These are phyloP conservation scores for Sphaerosporella brunnea DNA, from an alignment of 495 filamentous ascomycete species.

Conservation along the genomic window DNA sequence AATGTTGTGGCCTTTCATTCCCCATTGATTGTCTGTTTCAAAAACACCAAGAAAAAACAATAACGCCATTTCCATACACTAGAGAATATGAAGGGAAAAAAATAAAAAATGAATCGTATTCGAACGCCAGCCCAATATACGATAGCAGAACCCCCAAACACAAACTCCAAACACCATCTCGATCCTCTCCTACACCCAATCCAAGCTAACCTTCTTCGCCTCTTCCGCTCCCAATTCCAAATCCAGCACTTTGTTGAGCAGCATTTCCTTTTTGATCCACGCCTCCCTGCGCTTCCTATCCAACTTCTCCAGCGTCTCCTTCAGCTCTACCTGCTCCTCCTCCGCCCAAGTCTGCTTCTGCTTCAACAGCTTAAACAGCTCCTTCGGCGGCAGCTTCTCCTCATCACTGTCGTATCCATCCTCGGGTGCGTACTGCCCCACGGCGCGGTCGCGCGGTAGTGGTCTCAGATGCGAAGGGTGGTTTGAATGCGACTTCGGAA, in stretches of 20 bases:
- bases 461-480: slow-evolving; percentile 23
- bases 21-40: no score
- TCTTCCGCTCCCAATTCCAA: slow-evolving; percentile 31
- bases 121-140: no score
- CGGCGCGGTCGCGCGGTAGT: slow-evolving; percentile 11
- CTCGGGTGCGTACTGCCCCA: slow-evolving; percentile 41
- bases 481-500: slow-evolving; percentile 55
- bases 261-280: slow-evolving; percentile 67
- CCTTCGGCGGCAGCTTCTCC: slow-evolving; percentile 30
- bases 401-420: slow-evolving; percentile 57
- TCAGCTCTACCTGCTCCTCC: slow-evolving; percentile 46
- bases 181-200: slow-evolving; percentile 7
- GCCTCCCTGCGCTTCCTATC: slow-evolving; percentile 53
- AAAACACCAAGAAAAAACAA: no score
- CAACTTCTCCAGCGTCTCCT: slow-evolving; percentile 43
- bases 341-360: slow-evolving; percentile 68
- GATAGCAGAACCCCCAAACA: background rate
- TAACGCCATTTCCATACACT: no score
- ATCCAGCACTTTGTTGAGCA: slow-evolving; percentile 38
- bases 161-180: background rate
- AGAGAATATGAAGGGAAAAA: no score
- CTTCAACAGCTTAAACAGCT: slow-evolving; percentile 56
- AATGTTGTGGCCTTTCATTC: no score
- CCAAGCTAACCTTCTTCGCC: slow-evolving; percentile 18
- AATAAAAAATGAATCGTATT: no score